phyloP scores from a whole-genome alignment of 345 rosid genomes.

The Populus alba region DNA sequence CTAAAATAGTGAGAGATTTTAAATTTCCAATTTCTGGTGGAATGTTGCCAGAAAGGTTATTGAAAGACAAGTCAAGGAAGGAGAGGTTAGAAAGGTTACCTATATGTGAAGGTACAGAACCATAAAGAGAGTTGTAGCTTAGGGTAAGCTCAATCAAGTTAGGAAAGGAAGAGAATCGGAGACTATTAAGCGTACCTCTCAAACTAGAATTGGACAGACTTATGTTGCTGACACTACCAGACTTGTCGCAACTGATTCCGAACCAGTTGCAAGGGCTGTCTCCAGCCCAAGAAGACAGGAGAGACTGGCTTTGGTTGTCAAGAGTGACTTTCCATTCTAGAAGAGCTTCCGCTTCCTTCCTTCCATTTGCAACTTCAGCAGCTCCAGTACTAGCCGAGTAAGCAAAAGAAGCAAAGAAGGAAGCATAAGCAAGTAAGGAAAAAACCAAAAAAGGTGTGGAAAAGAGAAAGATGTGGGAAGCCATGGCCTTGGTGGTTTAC shows the following conservation, averaged over 20 bases:
- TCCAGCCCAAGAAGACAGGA: constrained; percentile 10
- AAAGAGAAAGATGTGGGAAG: neutral
- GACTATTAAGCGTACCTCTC: constrained; percentile 11
- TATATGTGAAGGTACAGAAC: constrained; percentile 14
- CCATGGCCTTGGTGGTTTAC: neutral
- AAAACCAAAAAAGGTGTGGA: neutral
- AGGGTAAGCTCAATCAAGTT: neutral
- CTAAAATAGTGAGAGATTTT: neutral
- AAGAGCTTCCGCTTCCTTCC: constrained; percentile 17
- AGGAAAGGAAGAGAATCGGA: constrained; percentile 18
- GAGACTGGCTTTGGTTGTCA: constrained; percentile 5
- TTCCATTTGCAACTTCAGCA: neutral
- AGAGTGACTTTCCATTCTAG: constrained; percentile 24
- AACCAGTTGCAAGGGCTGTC: constrained; percentile 13
- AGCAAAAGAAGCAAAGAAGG: neutral
- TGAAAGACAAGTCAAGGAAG: constrained; percentile 5
- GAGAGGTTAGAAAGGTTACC: constrained; percentile 8
- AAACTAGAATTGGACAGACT: neutral
- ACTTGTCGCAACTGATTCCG: constrained; percentile 10
- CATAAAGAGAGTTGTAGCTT: constrained; percentile 5
- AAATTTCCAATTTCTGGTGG: neutral
- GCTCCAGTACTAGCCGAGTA: neutral
- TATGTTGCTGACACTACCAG: constrained; percentile 5
- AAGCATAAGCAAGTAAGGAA: neutral
- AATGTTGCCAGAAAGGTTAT: neutral